A percentile compares a stretch with the other conserved stretches of the same genome.
These are phyloP conservation scores for Streptanthus diversifolius DNA, from an alignment of 345 rosid genomes.

Conservation along the genomic window DNA sequence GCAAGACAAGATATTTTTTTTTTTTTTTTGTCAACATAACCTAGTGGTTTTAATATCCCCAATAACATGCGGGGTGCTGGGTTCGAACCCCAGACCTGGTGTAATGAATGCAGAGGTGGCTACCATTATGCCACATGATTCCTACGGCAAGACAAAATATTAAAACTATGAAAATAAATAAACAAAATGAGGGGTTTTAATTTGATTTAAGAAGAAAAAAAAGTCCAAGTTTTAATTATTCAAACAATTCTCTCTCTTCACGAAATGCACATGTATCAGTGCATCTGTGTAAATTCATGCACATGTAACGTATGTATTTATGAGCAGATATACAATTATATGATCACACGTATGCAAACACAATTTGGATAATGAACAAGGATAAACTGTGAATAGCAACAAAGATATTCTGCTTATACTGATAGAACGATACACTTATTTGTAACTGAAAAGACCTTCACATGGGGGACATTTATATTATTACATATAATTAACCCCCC, in stretches of 20 bases:
- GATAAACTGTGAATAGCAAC: neutral
- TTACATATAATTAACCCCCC: neutral
- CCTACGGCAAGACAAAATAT: too few relatives aligned
- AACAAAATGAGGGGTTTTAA: neutral
- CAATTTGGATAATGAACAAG: neutral
- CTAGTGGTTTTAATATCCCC: too few relatives aligned
- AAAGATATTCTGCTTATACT: neutral
- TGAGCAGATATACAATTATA: neutral
- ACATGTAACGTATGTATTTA: neutral
- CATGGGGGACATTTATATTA: neutral
- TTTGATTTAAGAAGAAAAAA: neutral
- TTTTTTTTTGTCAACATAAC: too few relatives aligned
- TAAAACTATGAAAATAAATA: too few relatives aligned
- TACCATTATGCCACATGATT: too few relatives aligned
- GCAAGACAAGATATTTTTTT: too few relatives aligned
- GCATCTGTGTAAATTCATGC: neutral
- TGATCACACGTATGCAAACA: neutral
- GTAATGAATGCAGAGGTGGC: too few relatives aligned
- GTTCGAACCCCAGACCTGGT: too few relatives aligned
- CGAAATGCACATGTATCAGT: neutral
- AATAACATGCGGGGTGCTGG: too few relatives aligned
- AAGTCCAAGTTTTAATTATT: neutral
- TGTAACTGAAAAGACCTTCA: conserved; percentile 6
- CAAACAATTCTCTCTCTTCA: neutral
- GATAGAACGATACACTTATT: neutral